Percentiles rank a stretch among this genome's conserved stretches.
Conservation (phyloP, 2,329 filamentous ascomycete species). For the Colletotrichum zoysiae region DNA sequence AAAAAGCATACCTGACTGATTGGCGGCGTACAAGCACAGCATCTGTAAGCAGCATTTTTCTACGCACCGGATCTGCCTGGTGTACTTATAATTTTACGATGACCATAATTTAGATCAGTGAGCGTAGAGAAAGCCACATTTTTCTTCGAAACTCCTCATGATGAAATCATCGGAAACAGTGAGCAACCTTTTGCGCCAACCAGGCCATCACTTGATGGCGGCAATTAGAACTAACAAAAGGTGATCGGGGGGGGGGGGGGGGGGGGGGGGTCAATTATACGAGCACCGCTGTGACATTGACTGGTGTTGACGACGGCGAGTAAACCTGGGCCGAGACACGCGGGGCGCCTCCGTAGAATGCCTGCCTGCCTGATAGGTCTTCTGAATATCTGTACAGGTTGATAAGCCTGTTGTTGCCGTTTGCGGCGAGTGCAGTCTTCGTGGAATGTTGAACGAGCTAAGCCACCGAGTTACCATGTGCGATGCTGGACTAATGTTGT, state of each 20-base stretch:
- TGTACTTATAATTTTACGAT: background rate
- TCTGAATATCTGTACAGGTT: background rate
- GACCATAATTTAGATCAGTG: background rate
- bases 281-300: background rate
- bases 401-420: slow-evolving; percentile 12
- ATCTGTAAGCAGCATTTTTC: background rate
- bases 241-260: background rate
- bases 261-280: background rate
- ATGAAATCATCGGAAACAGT: slow-evolving; percentile 13
- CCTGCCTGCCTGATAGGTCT: background rate
- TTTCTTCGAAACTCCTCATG: background rate
- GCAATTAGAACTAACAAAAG: slow-evolving; percentile 1
- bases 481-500: background rate
- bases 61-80: background rate
- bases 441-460: slow-evolving; percentile 27
- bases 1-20: no score
- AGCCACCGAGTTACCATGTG: background rate
- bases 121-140: slow-evolving; percentile 1
- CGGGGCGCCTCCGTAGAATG: background rate
- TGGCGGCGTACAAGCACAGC: background rate
- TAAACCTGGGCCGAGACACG: slow-evolving; percentile 15
- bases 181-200: background rate
- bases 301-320: background rate
- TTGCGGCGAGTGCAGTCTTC: background rate
- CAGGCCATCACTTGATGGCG: background rate